Evolutionary conservation across 176 grass and related monocot species (phyloP), one percentile per base, ranked within the genome.

Genomic region (Panicum miliaceum): DNA sequence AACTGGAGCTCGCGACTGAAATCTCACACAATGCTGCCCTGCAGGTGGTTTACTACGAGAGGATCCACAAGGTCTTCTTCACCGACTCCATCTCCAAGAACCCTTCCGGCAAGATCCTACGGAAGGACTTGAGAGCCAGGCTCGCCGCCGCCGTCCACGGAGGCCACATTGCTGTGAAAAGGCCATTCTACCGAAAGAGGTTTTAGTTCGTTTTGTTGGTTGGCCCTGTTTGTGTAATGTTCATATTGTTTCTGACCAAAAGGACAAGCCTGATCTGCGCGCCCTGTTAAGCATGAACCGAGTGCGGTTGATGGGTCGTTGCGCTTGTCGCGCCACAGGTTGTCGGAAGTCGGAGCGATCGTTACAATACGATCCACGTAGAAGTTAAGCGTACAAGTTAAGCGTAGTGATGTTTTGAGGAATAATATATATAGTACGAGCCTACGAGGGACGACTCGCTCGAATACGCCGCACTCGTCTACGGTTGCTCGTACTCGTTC

Each of bases 11-110:
- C 19, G 23, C 13, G 13, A 32, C 71, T 83, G 25, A 54, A 8
- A 1, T 2, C 20, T 77, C 7, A 34, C 5, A 4, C 7, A 23
- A 71, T 82, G 27, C 20, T 34, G 63, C 87, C 90, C 32, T 34
- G 68, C 92, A 98, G 96, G 96, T 98, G 63, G 87, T 98, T 63
- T 98, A 92, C 86, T 95, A 95, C 85, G 95, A 98, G 87, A 93
- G 88, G 72, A 93, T 98, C 35, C 78, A 86, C 77, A 93, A 92
- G 80, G 93, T 95, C 3, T 95, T 95, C 91, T 98, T 98, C 87
- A 90, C 85, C 0, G 91, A 98, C 8, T 68, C 89, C 57, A 95
- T 98, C 42, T 93, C 96, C 8, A 98, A 95, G 90, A 92, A 92
- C 57, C 87, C 96, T 52, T 92, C 96, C 4, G 96, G 96, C 65